These are phyloP conservation scores for Colletotrichum somersetense DNA, from an alignment of 2,329 filamentous ascomycete species.

Conservation along the genomic window DNA sequence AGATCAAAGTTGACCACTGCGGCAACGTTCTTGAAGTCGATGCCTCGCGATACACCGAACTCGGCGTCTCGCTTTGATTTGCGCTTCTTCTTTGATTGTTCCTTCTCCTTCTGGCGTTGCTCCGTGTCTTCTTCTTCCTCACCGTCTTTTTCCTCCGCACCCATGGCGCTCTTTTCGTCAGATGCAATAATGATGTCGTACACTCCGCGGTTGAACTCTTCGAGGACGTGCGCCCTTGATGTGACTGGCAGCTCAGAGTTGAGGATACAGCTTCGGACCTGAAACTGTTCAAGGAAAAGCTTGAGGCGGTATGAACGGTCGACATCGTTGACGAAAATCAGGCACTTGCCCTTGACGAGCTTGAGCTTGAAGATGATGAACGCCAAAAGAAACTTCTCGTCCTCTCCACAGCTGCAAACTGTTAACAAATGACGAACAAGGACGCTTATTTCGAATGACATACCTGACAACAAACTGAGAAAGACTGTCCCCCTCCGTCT, in stretches of 20 bases:
- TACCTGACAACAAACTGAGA: constrained; percentile 89
- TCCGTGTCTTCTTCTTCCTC: constrained; percentile 55
- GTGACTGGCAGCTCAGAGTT: constrained; percentile 97
- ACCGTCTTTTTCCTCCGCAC: constrained; percentile 66
- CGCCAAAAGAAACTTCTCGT: constrained; percentile 93
- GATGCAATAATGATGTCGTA: constrained; percentile 99
- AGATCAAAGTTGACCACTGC: constrained; percentile 98
- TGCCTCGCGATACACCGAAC: constrained; percentile 84
- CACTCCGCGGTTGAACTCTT: constrained; percentile 96
- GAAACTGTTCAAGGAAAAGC: constrained; percentile 96
- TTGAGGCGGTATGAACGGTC: constrained; percentile 92
- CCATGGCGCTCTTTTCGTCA: constrained; percentile 89
- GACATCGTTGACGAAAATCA: constrained; percentile 81
- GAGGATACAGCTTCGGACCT: constrained; percentile 90
- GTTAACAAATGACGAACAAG: constrained; percentile 40
- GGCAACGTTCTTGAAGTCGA: constrained; percentile 96
- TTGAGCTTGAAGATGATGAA: constrained; percentile 97
- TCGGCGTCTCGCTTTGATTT: constrained; percentile 80
- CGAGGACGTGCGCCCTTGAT: constrained; percentile 91
- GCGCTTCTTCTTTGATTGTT: constrained; percentile 66
- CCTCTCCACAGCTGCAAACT: constrained; percentile 80
- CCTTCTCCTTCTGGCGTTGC: constrained; percentile 57
- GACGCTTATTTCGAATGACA: constrained; percentile 43
- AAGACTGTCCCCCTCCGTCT: constrained; percentile 80
- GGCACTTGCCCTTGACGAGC: constrained; percentile 90